Base-by-base conservation (phyloP, 345 rosid genomes). In the Gossypium thurberi region DNA sequence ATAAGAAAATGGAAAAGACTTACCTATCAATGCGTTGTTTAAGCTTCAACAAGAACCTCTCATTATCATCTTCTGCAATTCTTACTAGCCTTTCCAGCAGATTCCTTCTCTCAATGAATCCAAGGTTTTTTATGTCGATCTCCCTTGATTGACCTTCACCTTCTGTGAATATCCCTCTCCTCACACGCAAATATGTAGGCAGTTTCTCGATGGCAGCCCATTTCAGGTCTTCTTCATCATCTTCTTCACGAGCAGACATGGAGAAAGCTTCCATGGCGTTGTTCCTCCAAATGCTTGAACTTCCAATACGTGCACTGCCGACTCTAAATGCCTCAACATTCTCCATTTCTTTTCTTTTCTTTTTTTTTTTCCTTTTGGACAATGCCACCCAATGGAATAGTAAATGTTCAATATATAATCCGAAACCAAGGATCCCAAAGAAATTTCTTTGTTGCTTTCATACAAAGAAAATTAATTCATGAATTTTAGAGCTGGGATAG, bases 141-240 rank as follows among this genome's bases (percentile, higher is more conserved):
- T 91, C 91, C 25, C 86, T 79, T 6, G 84, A 21, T 0, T 74
- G 57, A 4, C 91, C 90, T 26, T 85, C 87, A 51, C 84, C 74
- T 80, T 83, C 75, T 10, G 85, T 77, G 10, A 94, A 84, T 26
- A 94, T 79, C 20, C 97, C 97, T 85, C 93, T 89, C 76, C 81
- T 82, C 0, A 90, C 63, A 65, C 94, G 89, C 69, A 85, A 75
- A 75, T 76, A 85, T 3, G 98, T 88, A 0, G 98, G 98, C n/a
- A 94, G 87, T 80, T 84, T 94, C 82, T 94, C 93, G 3, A 94
- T 11, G 53, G 98, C 98, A 53, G 98, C 98, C 98, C 97, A 94
- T 78, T 56, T 90, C 69, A 91, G 81, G 57, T 91, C 98, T 83
- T 88, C 77, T 52, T 85, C 88, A 17, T 89, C 80, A 0, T 87